Evolutionary conservation across 2,329 filamentous ascomycete species (phyloP), one percentile per base, ranked within the genome.

Genomic region (Neopestalotiopsis rosae): DNA sequence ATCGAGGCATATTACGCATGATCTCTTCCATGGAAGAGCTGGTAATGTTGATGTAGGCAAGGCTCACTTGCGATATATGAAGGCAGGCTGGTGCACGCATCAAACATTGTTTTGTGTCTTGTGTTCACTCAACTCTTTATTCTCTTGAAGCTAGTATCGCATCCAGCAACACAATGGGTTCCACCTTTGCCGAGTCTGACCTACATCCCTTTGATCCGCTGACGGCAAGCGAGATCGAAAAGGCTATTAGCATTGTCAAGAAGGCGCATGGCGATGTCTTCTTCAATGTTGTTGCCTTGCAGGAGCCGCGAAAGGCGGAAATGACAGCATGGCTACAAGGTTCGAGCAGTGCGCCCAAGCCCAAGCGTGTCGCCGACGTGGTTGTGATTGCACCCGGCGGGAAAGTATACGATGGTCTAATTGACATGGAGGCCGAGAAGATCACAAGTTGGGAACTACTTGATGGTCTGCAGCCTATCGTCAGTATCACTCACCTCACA

Each of bases 271-370:
- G 89, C 68, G 85, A 91, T 63, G 86, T 97, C 69, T 90, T 90
- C 80, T 97, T 95, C 88, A 96, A 97, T 83, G 92, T 94, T 2
- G 91, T 97, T 68, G 92, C 93, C 2, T 84, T 97, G 34, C 91
- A 90, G 75, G 94, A 97, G 84, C 94, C 94, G 63, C 91, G 91
- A 72, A 97, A 97, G 85, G 89, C 87, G 61, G 90, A 94, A 74
- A 94, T 97, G 93, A 85, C 90, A 78, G 88, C 87, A 69, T 97
- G 94, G 94, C 81, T 97, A 13, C 89, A 87, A 63, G 85, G 90
- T 69, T 24, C 57, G 9, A 81, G 88, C 24, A 86, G 84, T 10
- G 82, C 85, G 0, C 86, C 90, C 1, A 85, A 89, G 59, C 94
- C 94, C 12, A 80, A 86, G 42, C 89, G 94, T 75, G 83, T 94